Evolutionary conservation across 2,329 filamentous ascomycete species (phyloP), one percentile per base, ranked within the genome.

Genomic region (Hymenoscyphus fructigenus): DNA sequence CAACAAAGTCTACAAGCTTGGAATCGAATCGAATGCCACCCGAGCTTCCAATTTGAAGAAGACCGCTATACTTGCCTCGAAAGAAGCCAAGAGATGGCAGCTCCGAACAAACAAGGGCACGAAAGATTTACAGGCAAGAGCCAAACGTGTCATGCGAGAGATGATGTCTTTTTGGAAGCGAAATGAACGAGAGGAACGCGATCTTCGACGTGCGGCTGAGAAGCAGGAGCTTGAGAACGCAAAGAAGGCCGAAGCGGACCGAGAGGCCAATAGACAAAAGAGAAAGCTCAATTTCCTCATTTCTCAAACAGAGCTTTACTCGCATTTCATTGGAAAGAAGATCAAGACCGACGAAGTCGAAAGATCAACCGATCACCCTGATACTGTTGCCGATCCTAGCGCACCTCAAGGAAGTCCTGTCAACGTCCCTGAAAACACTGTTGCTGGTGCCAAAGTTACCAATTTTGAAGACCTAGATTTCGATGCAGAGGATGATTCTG

Each of bases 131-230:
- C 95, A 98, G 76, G 95, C 95, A 53, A 88, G 95, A 58, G 95
- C 95, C 65, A 99, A 99, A 83, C 91, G 95, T 71, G 94, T 94
- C 66, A 99, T 99, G 95, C 88, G 95, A 76, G 95, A 99, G 79
- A 99, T 99, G 95, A 95, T 97, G 86, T 88, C 91, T 65, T 99
- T 98, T 84, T 99, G 95, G 95, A 98, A 98, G 80, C 90, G 94
- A 64, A 99, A 99, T 77, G 95, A 99, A 78, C 91, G 94, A 61
- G 95, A 99, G 76, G 95, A 99, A 77, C 91, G 95, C 66, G 95
- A 99, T 77, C 83, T 96, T 69, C 89, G 95, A 71, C 96, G 97
- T 81, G 89, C 93, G 61, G 95, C 95, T 5, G 95, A 99, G 82
- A 92, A 90, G 77, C 93, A 97, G 77, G 95, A 98, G 80, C 86